A percentile compares a stretch with the other conserved stretches of the same genome.
Conservation (phyloP, 441 rosid genomes). For the Mallotus repandus region DNA sequence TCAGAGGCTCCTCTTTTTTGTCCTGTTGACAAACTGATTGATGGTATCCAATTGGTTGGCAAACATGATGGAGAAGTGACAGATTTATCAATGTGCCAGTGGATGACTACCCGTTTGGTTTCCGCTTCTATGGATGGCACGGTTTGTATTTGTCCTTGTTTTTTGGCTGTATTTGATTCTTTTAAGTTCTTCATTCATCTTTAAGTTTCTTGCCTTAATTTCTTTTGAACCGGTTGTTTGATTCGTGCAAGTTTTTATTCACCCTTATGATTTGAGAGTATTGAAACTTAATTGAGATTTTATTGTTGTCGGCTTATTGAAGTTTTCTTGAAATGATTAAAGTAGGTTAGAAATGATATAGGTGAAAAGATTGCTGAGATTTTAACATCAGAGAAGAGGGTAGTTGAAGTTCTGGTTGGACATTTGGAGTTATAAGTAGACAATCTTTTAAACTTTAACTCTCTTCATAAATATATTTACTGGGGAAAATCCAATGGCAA, state of each 20-base stretch:
- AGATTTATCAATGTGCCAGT: constrained; percentile 87
- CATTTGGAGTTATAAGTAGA: constrained; percentile 3
- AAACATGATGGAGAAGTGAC: constrained; percentile 88
- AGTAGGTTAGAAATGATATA: background rate
- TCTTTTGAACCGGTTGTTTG: background rate
- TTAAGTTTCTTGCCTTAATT: background rate
- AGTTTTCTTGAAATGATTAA: background rate
- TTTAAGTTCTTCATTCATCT: constrained; percentile 4
- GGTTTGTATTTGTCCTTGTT: constrained; percentile 47
- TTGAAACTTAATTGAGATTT: background rate
- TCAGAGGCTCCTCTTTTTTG: constrained; percentile 75
- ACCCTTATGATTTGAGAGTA: background rate
- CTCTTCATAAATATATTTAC: background rate
- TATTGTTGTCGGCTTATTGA: background rate
- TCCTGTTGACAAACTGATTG: constrained; percentile 58
- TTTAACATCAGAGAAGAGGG: background rate
- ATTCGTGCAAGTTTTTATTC: background rate
- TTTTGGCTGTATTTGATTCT: background rate
- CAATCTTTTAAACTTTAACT: background rate
- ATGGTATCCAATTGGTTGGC: constrained; percentile 84
- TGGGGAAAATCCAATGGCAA: background rate
- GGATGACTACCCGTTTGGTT: constrained; percentile 79
- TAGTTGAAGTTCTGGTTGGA: background rate
- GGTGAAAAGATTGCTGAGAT: background rate
- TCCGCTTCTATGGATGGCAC: constrained; percentile 90